Conservation (phyloP, 768 basidiomycete genomes). For the Macrolepiota dolichaula region DNA sequence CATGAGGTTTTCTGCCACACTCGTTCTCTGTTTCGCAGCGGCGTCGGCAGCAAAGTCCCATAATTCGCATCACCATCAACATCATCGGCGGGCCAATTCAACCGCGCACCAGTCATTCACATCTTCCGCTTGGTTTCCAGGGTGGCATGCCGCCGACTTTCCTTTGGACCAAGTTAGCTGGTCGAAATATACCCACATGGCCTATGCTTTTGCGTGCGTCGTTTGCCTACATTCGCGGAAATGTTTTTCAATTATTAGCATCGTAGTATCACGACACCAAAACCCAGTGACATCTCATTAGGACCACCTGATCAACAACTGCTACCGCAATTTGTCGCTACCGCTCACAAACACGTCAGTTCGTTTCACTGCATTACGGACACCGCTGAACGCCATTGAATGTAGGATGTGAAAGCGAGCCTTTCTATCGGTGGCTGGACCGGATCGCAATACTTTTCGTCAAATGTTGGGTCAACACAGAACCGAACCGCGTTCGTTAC, state of each 20-base stretch:
- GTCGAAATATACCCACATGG: slow-evolving; percentile 51
- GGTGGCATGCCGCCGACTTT: slow-evolving; percentile 39
- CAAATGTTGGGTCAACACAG: slow-evolving; percentile 45
- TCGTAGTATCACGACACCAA: slow-evolving; percentile 35
- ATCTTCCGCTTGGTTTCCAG: slow-evolving; percentile 46
- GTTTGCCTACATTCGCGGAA: not conserved
- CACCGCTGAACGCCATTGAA: not conserved
- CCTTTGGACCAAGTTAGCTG: slow-evolving; percentile 43
- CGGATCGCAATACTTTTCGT: slow-evolving; percentile 61
- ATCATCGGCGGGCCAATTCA: slow-evolving; percentile 6
- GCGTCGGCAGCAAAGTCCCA: not conserved
- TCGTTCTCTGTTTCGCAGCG: slow-evolving; percentile 13
- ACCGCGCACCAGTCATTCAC: slow-evolving; percentile 15
- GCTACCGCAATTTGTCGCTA: slow-evolving; percentile 52
- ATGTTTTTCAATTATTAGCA: slow-evolving; percentile 1
- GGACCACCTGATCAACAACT: slow-evolving; percentile 40
- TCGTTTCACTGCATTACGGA: not conserved
- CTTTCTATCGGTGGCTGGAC: slow-evolving; percentile 69
- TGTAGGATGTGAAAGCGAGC: slow-evolving; percentile 51
- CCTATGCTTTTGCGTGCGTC: slow-evolving; percentile 62
- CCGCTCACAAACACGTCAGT: slow-evolving; percentile 38
- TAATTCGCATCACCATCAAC: slow-evolving; percentile 8
- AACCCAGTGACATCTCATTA: slow-evolving; percentile 30
- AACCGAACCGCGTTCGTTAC: slow-evolving; percentile 60
- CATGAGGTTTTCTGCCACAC: not conserved